Conservation (phyloP, 768 basidiomycete species). For the Mycena crocata region DNA sequence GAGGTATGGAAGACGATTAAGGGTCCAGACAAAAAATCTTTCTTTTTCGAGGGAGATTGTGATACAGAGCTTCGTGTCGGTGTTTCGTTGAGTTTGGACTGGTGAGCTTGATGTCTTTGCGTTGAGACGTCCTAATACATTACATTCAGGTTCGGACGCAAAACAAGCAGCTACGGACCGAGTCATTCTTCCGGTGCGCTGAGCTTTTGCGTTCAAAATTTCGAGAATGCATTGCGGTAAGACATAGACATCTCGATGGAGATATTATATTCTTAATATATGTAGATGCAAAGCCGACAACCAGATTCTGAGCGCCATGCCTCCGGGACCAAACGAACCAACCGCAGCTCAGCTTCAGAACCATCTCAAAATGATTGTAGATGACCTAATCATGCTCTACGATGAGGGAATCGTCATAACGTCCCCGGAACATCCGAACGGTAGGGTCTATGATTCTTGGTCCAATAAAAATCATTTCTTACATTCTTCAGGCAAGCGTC, state of each 20-base stretch:
- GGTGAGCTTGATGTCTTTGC: conserved; percentile 18
- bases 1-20: conserved; percentile 27
- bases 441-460: conserved; percentile 16
- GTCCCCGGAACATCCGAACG: conserved; percentile 34
- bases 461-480: neutral
- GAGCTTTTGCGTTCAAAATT: conserved; percentile 33
- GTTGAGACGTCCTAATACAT: neutral
- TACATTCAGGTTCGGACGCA: conserved; percentile 19
- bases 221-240: conserved; percentile 18
- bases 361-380: conserved; percentile 38
- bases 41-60: conserved; percentile 19
- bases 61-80: conserved; percentile 33
- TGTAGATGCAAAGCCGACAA: conserved; percentile 25
- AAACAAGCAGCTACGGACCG: conserved; percentile 34
- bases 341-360: conserved; percentile 40
- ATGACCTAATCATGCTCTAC: conserved; percentile 43
- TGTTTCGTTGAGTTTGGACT: conserved; percentile 33
- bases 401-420: conserved; percentile 36
- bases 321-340: conserved; percentile 45
- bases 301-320: conserved; percentile 29
- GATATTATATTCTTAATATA: neutral
- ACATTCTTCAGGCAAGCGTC: neutral
- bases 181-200: conserved; percentile 37
- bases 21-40: conserved; percentile 23
- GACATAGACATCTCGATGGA: too few species aligned